Base-by-base conservation (phyloP, 257 asterid species). In the Vinca minor region DNA sequence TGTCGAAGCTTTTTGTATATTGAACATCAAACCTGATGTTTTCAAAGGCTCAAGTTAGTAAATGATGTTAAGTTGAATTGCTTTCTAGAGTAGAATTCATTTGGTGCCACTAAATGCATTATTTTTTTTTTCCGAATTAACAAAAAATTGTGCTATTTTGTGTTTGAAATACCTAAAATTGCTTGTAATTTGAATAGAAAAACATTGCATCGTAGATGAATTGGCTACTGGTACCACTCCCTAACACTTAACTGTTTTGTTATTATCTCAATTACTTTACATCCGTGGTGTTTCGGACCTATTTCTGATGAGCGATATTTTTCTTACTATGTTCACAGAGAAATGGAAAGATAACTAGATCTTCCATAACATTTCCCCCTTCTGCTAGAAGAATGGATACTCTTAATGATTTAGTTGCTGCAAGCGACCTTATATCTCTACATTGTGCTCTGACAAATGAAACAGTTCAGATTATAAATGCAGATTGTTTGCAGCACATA, bases 301-400 rank as follows among this genome's bases (percentile, higher is more conserved):
- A 41, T 5, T n/a, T 46, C 25, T 63, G 41, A 5, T 21, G 41
- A 17, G 12, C 14, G 45, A 25, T 44, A 28, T 60, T 60, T 67
- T 59, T 32, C n/a, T 60, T 61, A 21, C 34, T 23, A 39, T 52
- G 60, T 56, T 52, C 62, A 63, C 67, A 94, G 99, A 96, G 82
- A 67, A 79, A 74, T 73, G 88, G 88, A 70, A 82, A 70, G 74
- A 49, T 81, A 60, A 84, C 81, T 60, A 79, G 84, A 78, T 66
- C 90, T 48, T 80, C 97, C 57, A 65, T 78, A 44, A 74, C 77
- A 56, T 94, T 90, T 70, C 99, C 99, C 36, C 66, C 97, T 62
- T 95, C 95, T 66, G 99, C 99, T 31, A 81, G 99, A 77, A 85
- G 85, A 84, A 94, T 94, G 99, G 99, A 94, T 69, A 94, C 99